Conservation (phyloP, 805 yeast species). For the Danielia reshetovae region DNA sequence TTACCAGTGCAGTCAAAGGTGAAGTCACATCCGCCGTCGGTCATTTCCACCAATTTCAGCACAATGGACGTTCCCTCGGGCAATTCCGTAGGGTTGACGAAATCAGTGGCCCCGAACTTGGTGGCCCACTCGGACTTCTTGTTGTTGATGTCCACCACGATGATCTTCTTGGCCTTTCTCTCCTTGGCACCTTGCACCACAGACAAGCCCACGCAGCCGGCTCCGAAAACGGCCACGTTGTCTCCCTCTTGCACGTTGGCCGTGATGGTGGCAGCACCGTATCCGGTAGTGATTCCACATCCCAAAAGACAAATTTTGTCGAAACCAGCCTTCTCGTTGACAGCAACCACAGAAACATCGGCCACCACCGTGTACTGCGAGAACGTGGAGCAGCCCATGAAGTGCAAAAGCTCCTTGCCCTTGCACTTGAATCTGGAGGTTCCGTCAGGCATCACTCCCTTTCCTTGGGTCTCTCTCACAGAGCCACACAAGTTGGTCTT, state of each 20-base stretch:
- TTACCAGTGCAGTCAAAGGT: constrained; percentile 99
- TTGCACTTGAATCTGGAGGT: constrained; percentile 83
- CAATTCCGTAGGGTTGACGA: constrained; percentile 78
- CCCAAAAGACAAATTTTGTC: constrained; percentile 91
- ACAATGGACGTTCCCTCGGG: constrained; percentile 74
- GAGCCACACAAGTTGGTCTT: constrained; percentile 96
- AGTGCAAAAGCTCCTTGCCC: constrained; percentile 83
- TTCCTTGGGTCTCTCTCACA: constrained; percentile 96
- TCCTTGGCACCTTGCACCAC: constrained; percentile 92
- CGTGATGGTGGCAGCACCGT: constrained; percentile 94
- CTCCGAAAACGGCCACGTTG: constrained; percentile 94
- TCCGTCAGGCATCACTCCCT: constrained; percentile 98
- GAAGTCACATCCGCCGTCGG: constrained; percentile 96
- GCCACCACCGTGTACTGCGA: constrained; percentile 98
- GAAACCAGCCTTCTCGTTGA: constrained; percentile 76
- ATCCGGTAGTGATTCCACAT: constrained; percentile 98
- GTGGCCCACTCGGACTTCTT: constrained; percentile 80
- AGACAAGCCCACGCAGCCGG: constrained; percentile 95
- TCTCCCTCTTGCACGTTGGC: constrained; percentile 90
- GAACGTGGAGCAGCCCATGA: constrained; percentile 98
- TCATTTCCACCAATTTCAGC: constrained; percentile 76
- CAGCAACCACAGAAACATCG: constrained; percentile 93
- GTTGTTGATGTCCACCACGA: constrained; percentile 85
- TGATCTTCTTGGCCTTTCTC: constrained; percentile 75
- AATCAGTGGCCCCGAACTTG: constrained; percentile 94